A percentile compares a stretch with the other conserved stretches of the same genome.
Evolutionary conservation across 257 asterid genomes (phyloP).

Genomic region (Orobanche coerulescens): DNA sequence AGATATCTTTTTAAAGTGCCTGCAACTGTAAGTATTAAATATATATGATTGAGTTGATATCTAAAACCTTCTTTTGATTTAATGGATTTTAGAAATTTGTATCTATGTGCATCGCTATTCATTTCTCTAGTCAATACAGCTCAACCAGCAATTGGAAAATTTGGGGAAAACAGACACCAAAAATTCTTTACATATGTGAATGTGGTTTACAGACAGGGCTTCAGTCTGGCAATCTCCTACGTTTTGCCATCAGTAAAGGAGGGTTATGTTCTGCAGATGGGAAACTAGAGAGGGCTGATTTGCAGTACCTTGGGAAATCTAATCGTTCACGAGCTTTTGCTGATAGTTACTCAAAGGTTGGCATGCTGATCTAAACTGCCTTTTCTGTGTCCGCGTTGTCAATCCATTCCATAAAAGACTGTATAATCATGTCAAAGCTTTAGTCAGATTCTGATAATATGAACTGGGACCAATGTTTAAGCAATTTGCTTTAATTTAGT

Average conservation of each 20-base stretch:
- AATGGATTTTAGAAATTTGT: background rate
- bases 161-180: background rate
- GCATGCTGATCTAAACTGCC: background rate
- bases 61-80: background rate
- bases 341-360: conserved; percentile 92
- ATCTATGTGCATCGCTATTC: background rate
- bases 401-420: background rate
- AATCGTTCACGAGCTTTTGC: conserved; percentile 85
- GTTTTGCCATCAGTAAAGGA: conserved; percentile 55
- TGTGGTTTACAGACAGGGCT: conserved; percentile 54
- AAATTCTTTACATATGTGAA: background rate
- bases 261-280: conserved; percentile 62
- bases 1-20: too few species aligned
- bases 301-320: conserved; percentile 65
- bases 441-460: background rate
- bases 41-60: too few species aligned
- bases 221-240: conserved; percentile 51
- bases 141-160: background rate
- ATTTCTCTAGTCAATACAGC: background rate
- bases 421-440: background rate
- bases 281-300: conserved; percentile 71
- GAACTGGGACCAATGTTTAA: background rate
- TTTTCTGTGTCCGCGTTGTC: background rate
- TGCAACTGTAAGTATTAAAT: too few species aligned
- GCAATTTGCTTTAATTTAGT: too few species aligned